These are phyloP conservation scores for Penicillium nucicola DNA, from an alignment of 495 filamentous ascomycete species.

Conservation along the genomic window DNA sequence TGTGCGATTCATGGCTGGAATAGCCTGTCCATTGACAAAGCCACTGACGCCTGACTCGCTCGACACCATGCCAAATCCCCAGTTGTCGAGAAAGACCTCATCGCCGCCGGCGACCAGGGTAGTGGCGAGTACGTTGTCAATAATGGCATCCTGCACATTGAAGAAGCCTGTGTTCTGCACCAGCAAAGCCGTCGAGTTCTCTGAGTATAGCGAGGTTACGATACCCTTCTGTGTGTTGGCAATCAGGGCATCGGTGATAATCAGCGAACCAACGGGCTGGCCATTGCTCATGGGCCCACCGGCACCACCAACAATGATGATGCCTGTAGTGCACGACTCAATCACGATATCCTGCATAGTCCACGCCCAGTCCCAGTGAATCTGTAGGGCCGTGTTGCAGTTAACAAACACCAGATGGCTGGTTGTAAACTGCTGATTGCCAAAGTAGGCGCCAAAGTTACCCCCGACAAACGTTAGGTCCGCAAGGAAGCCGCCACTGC, in stretches of 20 bases:
- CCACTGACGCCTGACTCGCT: too few species aligned
- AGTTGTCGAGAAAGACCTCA: constrained; percentile 47
- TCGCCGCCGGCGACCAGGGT: constrained; percentile 21
- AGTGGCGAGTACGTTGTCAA: neutral
- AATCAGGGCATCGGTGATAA: constrained; percentile 65
- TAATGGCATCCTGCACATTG: constrained; percentile 7
- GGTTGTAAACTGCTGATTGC: constrained; percentile 55
- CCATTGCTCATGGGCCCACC: constrained; percentile 8
- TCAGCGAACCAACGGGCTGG: constrained; percentile 62
- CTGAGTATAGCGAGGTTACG: constrained; percentile 37
- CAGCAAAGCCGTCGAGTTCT: constrained; percentile 21
- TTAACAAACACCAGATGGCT: constrained; percentile 47
- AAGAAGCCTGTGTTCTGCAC: constrained; percentile 18
- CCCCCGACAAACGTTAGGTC: constrained; percentile 47
- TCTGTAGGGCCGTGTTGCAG: constrained; percentile 45
- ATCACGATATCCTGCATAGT: constrained; percentile 36
- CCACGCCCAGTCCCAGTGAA: constrained; percentile 59
- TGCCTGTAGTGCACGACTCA: constrained; percentile 28
- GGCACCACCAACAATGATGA: constrained; percentile 10
- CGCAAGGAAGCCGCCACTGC: constrained; percentile 39
- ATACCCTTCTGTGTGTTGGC: constrained; percentile 60
- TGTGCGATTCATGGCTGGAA: constrained; percentile 10
- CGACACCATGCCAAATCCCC: constrained; percentile 31
- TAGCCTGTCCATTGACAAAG: constrained; percentile 4
- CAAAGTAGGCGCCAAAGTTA: constrained; percentile 44